Percentiles rank a stretch among this genome's conserved stretches.
These are phyloP conservation scores for Hypoxylon crocopeplum DNA, from an alignment of 495 filamentous ascomycete genomes.

Conservation along the genomic window DNA sequence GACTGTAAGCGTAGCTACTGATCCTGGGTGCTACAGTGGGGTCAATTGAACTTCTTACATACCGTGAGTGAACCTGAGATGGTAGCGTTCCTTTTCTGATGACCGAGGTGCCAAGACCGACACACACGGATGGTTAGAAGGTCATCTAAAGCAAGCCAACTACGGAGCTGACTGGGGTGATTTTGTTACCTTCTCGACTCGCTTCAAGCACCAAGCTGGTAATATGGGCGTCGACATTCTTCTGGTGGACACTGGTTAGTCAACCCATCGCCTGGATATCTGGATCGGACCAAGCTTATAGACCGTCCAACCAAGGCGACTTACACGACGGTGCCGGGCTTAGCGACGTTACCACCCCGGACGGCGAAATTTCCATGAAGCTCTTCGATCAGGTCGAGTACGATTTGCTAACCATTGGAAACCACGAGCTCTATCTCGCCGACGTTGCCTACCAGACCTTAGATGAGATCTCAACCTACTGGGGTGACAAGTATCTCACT, in stretches of 20 bases:
- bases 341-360: slow-evolving; percentile 79
- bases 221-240: slow-evolving; percentile 71
- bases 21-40: slow-evolving; percentile 59
- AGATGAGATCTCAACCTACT: slow-evolving; percentile 45
- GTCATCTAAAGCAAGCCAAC: slow-evolving; percentile 79
- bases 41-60: slow-evolving; percentile 84
- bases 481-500: slow-evolving; percentile 68
- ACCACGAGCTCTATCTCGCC: slow-evolving; percentile 81
- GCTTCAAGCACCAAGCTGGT: slow-evolving; percentile 71
- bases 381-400: slow-evolving; percentile 70
- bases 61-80: slow-evolving; percentile 49
- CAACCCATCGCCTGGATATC: slow-evolving; percentile 55
- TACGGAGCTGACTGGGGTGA: slow-evolving; percentile 90
- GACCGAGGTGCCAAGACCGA: slow-evolving; percentile 47
- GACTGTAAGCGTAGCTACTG: background rate
- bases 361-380: slow-evolving; percentile 72
- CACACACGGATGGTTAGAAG: slow-evolving; percentile 84
- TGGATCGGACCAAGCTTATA: background rate
- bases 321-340: slow-evolving; percentile 70
- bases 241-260: slow-evolving; percentile 75
- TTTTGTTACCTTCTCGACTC: slow-evolving; percentile 79
- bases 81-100: background rate
- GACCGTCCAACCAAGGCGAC: slow-evolving; percentile 58
- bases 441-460: slow-evolving; percentile 47
- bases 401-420: slow-evolving; percentile 59